A percentile compares a stretch with the other conserved stretches of the same genome.
Conservation (phyloP, 176 grass and related monocot species). For the Phoenix dactylifera region DNA sequence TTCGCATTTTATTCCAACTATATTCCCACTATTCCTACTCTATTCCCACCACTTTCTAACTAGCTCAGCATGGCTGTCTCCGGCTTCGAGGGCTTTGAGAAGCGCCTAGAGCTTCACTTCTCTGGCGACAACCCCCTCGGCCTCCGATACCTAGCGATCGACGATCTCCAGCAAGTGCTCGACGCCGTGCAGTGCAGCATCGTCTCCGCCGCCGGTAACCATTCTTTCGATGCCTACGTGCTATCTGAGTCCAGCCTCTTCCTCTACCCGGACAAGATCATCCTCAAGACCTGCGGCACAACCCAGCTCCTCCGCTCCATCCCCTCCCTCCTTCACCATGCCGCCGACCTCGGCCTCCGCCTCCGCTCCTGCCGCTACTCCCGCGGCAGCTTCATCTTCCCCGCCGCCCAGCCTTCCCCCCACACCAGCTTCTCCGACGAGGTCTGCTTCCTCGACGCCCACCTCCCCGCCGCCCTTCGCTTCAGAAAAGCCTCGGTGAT, state of each 20-base stretch:
- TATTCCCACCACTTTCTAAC: background rate
- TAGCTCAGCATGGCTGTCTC: constrained; percentile 16
- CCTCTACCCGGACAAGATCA: constrained; percentile 21
- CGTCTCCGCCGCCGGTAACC: constrained; percentile 35
- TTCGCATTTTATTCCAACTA: background rate
- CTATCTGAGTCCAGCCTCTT: constrained; percentile 45
- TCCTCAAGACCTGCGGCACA: constrained; percentile 42
- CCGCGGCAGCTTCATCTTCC: constrained; percentile 32
- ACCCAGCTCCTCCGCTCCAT: constrained; percentile 24
- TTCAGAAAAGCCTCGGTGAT: constrained; percentile 12
- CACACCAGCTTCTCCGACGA: constrained; percentile 36
- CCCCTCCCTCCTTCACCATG: constrained; percentile 17
- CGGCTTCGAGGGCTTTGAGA: constrained; percentile 39
- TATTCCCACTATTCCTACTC: too few species aligned
- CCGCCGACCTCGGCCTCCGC: constrained; percentile 12
- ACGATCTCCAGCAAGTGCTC: constrained; percentile 18
- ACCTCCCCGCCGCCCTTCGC: constrained; percentile 6
- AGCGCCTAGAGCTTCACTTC: constrained; percentile 38
- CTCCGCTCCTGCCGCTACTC: constrained; percentile 32
- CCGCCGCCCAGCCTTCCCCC: constrained; percentile 28
- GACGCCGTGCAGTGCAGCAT: constrained; percentile 31
- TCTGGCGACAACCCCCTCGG: constrained; percentile 7
- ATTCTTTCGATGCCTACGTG: constrained; percentile 25
- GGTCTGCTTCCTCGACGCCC: constrained; percentile 22
- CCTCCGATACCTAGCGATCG: constrained; percentile 15